Evolutionary conservation across 208 protist genomes (phyloP).

Genomic region (Leishmania tropica): DNA sequence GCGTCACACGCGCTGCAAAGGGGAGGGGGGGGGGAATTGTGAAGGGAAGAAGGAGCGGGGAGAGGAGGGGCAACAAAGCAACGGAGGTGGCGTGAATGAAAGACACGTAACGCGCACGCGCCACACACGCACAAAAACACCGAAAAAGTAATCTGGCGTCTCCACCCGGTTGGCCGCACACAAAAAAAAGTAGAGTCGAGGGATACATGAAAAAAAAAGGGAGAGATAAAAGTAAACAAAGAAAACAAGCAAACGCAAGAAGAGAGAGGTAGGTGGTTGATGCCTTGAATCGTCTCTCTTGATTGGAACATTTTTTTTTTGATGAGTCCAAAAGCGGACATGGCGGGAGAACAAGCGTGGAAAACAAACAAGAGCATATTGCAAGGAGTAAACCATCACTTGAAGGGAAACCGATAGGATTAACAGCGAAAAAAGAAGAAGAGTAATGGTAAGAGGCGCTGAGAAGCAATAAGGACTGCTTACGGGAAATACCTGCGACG

Average conservation of each 20-base stretch:
- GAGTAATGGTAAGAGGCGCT: background rate
- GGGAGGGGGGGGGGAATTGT: background rate
- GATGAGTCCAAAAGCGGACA: background rate
- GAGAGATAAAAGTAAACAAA: background rate
- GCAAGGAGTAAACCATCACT: background rate
- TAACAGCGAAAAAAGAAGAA: background rate
- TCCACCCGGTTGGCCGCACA: background rate
- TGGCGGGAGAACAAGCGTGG: background rate
- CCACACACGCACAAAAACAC: background rate
- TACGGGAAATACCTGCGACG: background rate
- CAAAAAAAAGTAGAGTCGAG: background rate
- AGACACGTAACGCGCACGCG: background rate
- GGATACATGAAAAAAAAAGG: background rate
- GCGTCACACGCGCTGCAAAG: too few species aligned
- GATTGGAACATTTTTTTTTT: background rate
- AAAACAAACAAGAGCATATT: background rate
- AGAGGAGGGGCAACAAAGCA: background rate
- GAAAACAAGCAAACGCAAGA: background rate
- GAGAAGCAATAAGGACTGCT: background rate
- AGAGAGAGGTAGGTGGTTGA: background rate
- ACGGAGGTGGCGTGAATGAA: background rate
- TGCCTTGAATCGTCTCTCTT: background rate
- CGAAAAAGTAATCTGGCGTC: background rate
- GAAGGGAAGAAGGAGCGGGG: background rate
- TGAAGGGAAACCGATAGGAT: background rate